phyloP scores from a whole-genome alignment of 306 rosid genomes.

The Prunus armeniaca region DNA sequence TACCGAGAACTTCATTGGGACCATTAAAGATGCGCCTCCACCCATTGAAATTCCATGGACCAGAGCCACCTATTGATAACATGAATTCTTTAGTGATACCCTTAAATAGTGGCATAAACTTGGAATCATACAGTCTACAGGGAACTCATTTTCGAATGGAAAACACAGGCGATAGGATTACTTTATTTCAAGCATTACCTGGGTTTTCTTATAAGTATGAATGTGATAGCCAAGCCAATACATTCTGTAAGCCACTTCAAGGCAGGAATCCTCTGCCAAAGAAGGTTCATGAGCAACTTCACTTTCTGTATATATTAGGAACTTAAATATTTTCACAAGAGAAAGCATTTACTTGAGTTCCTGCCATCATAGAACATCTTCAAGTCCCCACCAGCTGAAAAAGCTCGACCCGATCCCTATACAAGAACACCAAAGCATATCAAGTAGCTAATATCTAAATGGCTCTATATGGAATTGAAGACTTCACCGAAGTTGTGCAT shows the following conservation, averaged over 20 bases:
- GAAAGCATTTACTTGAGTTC: constrained; percentile 46
- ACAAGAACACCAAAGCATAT: background rate
- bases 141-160: no score
- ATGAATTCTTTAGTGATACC: constrained; percentile 7
- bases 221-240: constrained; percentile 95
- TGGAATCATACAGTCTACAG: no score
- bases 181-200: no score
- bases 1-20: constrained; percentile 80
- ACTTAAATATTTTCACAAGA: background rate
- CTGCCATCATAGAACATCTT: constrained; percentile 83
- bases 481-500: no score
- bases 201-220: no score
- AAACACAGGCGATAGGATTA: no score
- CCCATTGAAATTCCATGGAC: constrained; percentile 95
- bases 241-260: constrained; percentile 84
- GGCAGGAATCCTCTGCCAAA: constrained; percentile 76
- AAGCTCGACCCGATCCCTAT: constrained; percentile 93
- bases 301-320: background rate
- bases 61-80: constrained; percentile 66
- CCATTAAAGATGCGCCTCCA: constrained; percentile 94
- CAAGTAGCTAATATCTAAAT: background rate
- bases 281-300: constrained; percentile 17
- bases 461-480: background rate
- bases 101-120: constrained; percentile 12
- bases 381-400: constrained; percentile 93